phyloP scores from a whole-genome alignment of 371 early-diverging fungal species.

The Rhizopus sp. region DNA sequence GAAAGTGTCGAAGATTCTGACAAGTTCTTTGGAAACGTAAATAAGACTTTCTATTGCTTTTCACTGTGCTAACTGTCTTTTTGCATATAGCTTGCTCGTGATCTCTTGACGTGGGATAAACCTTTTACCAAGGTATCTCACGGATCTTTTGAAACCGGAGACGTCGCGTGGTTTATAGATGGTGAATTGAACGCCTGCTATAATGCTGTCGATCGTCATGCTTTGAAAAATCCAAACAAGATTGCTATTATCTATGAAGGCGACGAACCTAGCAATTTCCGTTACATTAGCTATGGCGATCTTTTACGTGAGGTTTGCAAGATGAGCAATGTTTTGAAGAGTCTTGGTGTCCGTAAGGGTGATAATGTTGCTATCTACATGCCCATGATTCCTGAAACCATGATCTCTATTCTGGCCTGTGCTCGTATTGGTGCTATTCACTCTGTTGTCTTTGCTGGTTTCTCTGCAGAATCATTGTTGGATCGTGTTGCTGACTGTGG shows the following conservation, averaged over 20 bases:
- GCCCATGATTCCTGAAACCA: constrained; percentile 97
- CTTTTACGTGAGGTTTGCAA: constrained; percentile 81
- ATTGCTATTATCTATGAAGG: constrained; percentile 90
- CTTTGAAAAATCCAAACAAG: constrained; percentile 62
- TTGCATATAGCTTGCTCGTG: constrained; percentile 56
- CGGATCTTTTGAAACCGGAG: constrained; percentile 72
- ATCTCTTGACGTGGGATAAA: constrained; percentile 74
- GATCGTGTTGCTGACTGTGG: constrained; percentile 83
- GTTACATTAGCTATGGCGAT: constrained; percentile 82
- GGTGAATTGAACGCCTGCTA: constrained; percentile 93
- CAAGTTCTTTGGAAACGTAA: constrained; percentile 85
- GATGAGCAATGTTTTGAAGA: constrained; percentile 79
- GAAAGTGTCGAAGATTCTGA: constrained; percentile 80
- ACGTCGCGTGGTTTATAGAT: constrained; percentile 91
- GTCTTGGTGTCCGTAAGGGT: constrained; percentile 85
- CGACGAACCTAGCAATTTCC: constrained; percentile 81
- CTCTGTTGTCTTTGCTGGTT: constrained; percentile 94
- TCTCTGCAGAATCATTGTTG: constrained; percentile 84
- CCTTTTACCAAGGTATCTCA: constrained; percentile 70
- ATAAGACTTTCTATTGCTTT: background rate
- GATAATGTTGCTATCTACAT: constrained; percentile 96
- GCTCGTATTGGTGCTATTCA: constrained; percentile 93
- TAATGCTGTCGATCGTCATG: constrained; percentile 98
- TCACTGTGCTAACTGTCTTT: background rate
- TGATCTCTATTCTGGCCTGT: constrained; percentile 92